Base-by-base conservation (phyloP, 208 protist species). In the Trypanosoma cruzi region DNA sequence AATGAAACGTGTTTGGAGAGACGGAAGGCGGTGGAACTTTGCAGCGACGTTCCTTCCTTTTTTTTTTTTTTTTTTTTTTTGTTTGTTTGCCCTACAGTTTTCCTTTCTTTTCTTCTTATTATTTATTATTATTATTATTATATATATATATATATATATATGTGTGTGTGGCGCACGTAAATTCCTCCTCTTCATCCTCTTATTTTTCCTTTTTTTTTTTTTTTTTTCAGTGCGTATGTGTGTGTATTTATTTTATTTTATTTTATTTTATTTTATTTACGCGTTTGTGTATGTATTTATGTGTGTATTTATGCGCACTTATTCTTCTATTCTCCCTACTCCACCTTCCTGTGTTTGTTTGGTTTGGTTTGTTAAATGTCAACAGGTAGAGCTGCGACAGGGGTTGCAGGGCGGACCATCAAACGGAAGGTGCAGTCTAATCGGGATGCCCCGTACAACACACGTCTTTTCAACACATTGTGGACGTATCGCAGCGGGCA, bases 401-500 rank as follows among this genome's bases (percentile, higher is more conserved):
- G 79, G 40, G 29, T 75, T n/a, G 77, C 75, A 0, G 78, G 83
- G 5, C 80, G 83, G 1, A 61, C 73, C 22, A 86, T 95, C 53
- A 96, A 96, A 60, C 85, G 81, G 5, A 89, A 85, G 34, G 82
- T 96, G 14, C 59, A 68, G 48, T 92, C 87, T 1, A 96, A 96
- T 56, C 57, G 88, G 16, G 81, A 80, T 14, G 81, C 85, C 36
- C 79, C 85, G 28, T 87, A 83, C 61, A 77, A 81, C 22, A 66
- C 77, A 26, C 85, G 90, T 40, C 90, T 90, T 71, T 89, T 82
- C 60, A 89, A 93, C 68, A 77, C 71, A 20, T 24, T 90, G 7
- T 96, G 90, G 88, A 90, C 83, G 10, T 93, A 96, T 71, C 85
- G 88, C 34, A 63, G 88, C 20, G 77, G 84, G 4, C 90, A 96